Evolutionary conservation across 1,284 basidiomycete species (phyloP), one percentile per base, ranked within the genome.

Genomic region (Trametes hirsuta): DNA sequence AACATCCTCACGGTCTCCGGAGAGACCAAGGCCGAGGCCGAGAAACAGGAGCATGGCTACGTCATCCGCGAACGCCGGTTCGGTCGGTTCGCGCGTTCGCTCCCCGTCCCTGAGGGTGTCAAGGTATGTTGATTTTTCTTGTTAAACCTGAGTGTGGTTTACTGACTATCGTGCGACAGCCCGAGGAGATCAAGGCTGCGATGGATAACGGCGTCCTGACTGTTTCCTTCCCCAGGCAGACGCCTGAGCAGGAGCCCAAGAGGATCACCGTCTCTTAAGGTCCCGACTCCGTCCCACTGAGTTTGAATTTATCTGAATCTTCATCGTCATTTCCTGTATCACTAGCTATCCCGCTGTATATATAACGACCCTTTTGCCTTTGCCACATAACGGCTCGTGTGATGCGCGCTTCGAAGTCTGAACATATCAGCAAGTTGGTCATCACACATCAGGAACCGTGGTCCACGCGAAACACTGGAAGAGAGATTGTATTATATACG

Each of bases 21-120:
- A 6, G 80, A 84, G 72, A 71, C 64, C 12, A 75, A 72, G 47
- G 22, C 69, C 12, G 67, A 68, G 3, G 45, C 68, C 15, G 69
- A 80, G 11, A 71, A 69, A 35, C 77, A 79, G 3, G 77, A 81
- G 66, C 66, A 71, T 18, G 81, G 80, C 24, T 85, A 75, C 55
- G 74, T 75, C 24, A 74, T 84, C n/a, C 78, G 80, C 50, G 84
- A 85, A 72, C 75, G 83, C 25, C 72, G 75, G 48, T 78, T 64
- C 47, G 83, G 82, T 52, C 80, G 74, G 53, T 82, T 83, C 67
- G 75, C 78, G 18, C 76, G 84, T 39, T 75, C 75, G 2, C 47
- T 84, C 56, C 69, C 75, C 47, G 75, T 84, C 8, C 82, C 83
- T 37, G 68, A 72, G 59, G 82, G 83, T 3, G 71, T 79, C 50